Evolutionary conservation across 768 basidiomycete genomes (phyloP).

Genomic region (Russula ochroleuca): DNA sequence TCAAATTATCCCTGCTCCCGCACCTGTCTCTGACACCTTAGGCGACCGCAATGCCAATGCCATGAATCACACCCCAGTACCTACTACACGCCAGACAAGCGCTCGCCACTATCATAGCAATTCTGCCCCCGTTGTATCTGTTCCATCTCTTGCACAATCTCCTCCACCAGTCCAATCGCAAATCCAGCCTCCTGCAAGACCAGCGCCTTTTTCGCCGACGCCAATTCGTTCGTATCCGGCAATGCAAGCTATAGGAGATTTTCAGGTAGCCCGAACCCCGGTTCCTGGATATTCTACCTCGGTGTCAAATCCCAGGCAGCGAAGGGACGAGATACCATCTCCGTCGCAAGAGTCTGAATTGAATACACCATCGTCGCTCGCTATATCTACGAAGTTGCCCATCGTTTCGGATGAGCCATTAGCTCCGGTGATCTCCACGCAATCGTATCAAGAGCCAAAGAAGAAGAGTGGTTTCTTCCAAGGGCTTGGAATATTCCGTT

Average conservation of each 20-base stretch:
- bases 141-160: constrained; percentile 14
- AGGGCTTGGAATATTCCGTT: constrained; percentile 26
- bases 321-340: constrained; percentile 21
- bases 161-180: constrained; percentile 19
- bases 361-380: constrained; percentile 28
- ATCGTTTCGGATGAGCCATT: constrained; percentile 21
- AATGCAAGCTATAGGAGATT: constrained; percentile 13
- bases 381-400: constrained; percentile 23
- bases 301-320: constrained; percentile 8
- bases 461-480: constrained; percentile 27
- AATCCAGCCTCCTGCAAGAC: constrained; percentile 16
- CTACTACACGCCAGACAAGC: constrained; percentile 18
- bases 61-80: background rate
- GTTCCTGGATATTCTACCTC: constrained; percentile 21
- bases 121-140: constrained; percentile 16
- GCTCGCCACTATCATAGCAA: constrained; percentile 24
- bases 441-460: constrained; percentile 28
- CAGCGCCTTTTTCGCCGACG: constrained; percentile 15
- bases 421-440: constrained; percentile 21
- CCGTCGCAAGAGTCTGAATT: constrained; percentile 27
- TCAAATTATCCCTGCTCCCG: constrained; percentile 3
- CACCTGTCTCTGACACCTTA: background rate
- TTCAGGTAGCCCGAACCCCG: constrained; percentile 4
- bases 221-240: constrained; percentile 23
- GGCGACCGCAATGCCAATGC: constrained; percentile 9